These are phyloP conservation scores for Colletotrichum acutatum DNA, from an alignment of 2,329 filamentous ascomycete species.

Conservation along the genomic window DNA sequence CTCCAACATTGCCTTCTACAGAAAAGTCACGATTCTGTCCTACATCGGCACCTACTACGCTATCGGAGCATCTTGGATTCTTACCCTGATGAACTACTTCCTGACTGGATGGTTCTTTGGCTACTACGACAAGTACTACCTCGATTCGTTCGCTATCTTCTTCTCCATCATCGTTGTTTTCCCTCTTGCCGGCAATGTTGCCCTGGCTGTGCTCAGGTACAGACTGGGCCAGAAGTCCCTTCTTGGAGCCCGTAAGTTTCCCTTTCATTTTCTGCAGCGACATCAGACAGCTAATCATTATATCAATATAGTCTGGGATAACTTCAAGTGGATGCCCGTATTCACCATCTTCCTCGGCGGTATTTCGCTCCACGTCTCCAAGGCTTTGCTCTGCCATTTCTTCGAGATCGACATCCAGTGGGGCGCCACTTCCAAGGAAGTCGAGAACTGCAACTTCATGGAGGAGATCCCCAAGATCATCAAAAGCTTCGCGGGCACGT, in stretches of 20 bases:
- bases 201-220: slow-evolving; percentile 72
- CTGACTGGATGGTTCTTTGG: slow-evolving; percentile 78
- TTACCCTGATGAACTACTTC: slow-evolving; percentile 77
- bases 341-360: slow-evolving; percentile 58
- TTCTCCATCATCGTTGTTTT: slow-evolving; percentile 74
- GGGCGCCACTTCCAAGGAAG: slow-evolving; percentile 70
- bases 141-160: slow-evolving; percentile 74
- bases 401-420: slow-evolving; percentile 57
- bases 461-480: slow-evolving; percentile 65
- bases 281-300: neutral
- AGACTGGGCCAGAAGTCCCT: slow-evolving; percentile 65
- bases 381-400: slow-evolving; percentile 54
- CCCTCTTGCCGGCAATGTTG: slow-evolving; percentile 68
- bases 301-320: slow-evolving; percentile 56
- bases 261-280: slow-evolving; percentile 43
- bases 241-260: slow-evolving; percentile 46
- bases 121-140: slow-evolving; percentile 73
- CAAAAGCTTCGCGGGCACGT: slow-evolving; percentile 63
- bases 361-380: slow-evolving; percentile 54
- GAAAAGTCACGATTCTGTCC: slow-evolving; percentile 77
- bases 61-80: slow-evolving; percentile 73
- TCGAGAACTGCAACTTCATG: slow-evolving; percentile 66
- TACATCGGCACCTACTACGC: slow-evolving; percentile 76
- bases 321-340: slow-evolving; percentile 72
- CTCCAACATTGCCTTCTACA: slow-evolving; percentile 71